These are phyloP conservation scores for Oleoguttula mirabilis DNA, from an alignment of 495 filamentous ascomycete species.

Conservation along the genomic window DNA sequence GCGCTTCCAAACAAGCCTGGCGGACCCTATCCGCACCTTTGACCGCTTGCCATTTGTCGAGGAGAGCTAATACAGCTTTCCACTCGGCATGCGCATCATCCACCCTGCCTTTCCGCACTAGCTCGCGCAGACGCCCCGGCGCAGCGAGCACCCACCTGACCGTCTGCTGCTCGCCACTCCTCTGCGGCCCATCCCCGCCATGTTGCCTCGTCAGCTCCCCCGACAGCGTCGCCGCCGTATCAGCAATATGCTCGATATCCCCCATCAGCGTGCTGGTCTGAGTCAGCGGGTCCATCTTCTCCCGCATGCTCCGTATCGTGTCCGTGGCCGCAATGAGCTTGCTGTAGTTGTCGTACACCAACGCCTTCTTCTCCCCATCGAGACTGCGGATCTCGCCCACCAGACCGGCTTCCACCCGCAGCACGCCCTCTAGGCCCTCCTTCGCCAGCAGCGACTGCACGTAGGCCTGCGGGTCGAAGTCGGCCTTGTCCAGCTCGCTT, in stretches of 20 bases:
- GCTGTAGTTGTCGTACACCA: constrained; percentile 97
- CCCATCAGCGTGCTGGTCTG: constrained; percentile 60
- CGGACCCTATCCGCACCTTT: constrained; percentile 26
- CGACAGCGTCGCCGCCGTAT: constrained; percentile 56
- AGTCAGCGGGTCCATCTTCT: constrained; percentile 61
- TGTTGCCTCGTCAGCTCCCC: constrained; percentile 28
- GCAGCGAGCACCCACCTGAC: constrained; percentile 60
- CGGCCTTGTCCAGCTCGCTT: constrained; percentile 43
- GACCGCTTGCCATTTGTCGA: constrained; percentile 28
- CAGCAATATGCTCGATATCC: constrained; percentile 70
- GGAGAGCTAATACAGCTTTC: constrained; percentile 22
- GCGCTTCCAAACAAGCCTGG: too few relatives aligned
- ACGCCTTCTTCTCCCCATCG: constrained; percentile 88
- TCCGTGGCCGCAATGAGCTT: constrained; percentile 92
- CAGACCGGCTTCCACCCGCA: constrained; percentile 51
- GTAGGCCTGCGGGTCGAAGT: constrained; percentile 47
- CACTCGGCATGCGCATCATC: constrained; percentile 49
- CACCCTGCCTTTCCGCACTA: constrained; percentile 43
- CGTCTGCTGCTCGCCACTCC: constrained; percentile 43
- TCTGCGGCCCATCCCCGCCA: constrained; percentile 22
- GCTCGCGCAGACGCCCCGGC: constrained; percentile 38
- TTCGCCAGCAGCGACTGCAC: constrained; percentile 51
- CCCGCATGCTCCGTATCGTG: constrained; percentile 77
- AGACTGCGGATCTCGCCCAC: constrained; percentile 71
- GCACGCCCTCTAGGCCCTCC: constrained; percentile 50